A percentile compares a stretch with the other conserved stretches of the same genome.
Conservation (phyloP, 1,284 basidiomycete species). For the Neotropicomus parvogracilis region DNA sequence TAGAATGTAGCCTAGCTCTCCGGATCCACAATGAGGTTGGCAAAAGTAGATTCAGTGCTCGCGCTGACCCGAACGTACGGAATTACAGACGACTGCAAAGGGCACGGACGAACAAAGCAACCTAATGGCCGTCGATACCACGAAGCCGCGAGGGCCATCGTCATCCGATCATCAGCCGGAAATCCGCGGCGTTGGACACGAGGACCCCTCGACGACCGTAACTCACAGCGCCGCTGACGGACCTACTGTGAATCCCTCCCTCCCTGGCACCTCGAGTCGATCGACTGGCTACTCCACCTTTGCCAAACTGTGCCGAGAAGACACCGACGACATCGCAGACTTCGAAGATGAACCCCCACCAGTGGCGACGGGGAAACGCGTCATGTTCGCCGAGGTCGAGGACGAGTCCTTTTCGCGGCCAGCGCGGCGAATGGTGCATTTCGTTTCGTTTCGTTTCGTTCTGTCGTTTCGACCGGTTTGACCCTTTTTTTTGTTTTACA, state of each 20-base stretch:
- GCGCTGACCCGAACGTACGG: slow-evolving; percentile 13
- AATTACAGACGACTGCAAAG: slow-evolving; percentile 19
- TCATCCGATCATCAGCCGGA: slow-evolving; percentile 17
- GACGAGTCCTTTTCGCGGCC: slow-evolving; percentile 21
- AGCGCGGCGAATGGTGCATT: slow-evolving; percentile 28
- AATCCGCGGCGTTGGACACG: slow-evolving; percentile 19
- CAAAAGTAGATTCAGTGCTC: slow-evolving; percentile 12
- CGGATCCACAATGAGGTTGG: slow-evolving; percentile 39
- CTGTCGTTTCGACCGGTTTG: slow-evolving; percentile 2
- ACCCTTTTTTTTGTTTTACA: background rate
- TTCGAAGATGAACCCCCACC: slow-evolving; percentile 21
- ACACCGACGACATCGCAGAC: slow-evolving; percentile 28
- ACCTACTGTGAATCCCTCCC: slow-evolving; percentile 13
- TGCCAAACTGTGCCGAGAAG: slow-evolving; percentile 27
- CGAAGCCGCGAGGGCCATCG: slow-evolving; percentile 12
- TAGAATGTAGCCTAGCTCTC: slow-evolving; percentile 43
- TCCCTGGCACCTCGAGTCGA: slow-evolving; percentile 20
- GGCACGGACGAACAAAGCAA: slow-evolving; percentile 15
- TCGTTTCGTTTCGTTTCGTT: slow-evolving; percentile 2
- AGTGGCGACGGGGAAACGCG: slow-evolving; percentile 25
- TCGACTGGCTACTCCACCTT: slow-evolving; percentile 23
- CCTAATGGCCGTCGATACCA: slow-evolving; percentile 8
- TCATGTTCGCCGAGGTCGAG: slow-evolving; percentile 25
- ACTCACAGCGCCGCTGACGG: slow-evolving; percentile 8
- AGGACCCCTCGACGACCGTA: slow-evolving; percentile 10